These are phyloP conservation scores for Xerocomellus amylosporus DNA, from an alignment of 768 basidiomycete genomes.

Conservation along the genomic window DNA sequence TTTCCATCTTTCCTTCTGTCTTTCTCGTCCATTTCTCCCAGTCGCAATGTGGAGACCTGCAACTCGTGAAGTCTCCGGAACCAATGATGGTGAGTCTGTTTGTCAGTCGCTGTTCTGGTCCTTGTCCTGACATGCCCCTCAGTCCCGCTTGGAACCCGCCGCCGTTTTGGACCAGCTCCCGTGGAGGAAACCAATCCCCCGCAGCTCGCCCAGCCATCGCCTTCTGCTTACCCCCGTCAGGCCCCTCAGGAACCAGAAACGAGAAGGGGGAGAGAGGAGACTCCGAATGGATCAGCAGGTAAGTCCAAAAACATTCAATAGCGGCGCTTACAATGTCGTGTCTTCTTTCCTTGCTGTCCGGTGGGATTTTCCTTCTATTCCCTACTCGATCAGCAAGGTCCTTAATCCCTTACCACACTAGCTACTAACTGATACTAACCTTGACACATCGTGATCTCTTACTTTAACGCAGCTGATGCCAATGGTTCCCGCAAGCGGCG, in stretches of 20 bases:
- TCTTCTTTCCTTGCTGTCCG: constrained; percentile 36
- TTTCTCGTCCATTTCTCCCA: constrained; percentile 32
- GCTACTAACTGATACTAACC: constrained; percentile 56
- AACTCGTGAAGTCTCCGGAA: constrained; percentile 86
- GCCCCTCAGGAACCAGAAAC: constrained; percentile 53
- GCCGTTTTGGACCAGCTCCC: constrained; percentile 88
- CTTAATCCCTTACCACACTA: constrained; percentile 35
- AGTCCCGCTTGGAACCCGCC: constrained; percentile 83
- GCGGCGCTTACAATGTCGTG: constrained; percentile 38
- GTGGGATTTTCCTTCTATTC: constrained; percentile 27
- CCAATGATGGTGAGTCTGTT: constrained; percentile 78
- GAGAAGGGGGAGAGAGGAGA: constrained; percentile 68
- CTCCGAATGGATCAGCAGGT: constrained; percentile 71
- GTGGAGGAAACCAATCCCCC: constrained; percentile 79
- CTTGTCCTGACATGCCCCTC: constrained; percentile 17
- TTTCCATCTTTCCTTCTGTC: constrained; percentile 24
- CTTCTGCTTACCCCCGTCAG: constrained; percentile 78
- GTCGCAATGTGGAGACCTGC: constrained; percentile 82
- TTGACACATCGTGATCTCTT: constrained; percentile 40
- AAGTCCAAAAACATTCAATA: constrained; percentile 47
- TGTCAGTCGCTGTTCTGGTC: constrained; percentile 1
- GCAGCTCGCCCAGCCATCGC: constrained; percentile 83
- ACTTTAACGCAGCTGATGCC: constrained; percentile 62
- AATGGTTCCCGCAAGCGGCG: constrained; percentile 92
- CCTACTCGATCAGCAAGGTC: constrained; percentile 31